These are phyloP conservation scores for Phialophora verrucosa DNA, from an alignment of 2,329 filamentous ascomycete genomes.

Conservation along the genomic window DNA sequence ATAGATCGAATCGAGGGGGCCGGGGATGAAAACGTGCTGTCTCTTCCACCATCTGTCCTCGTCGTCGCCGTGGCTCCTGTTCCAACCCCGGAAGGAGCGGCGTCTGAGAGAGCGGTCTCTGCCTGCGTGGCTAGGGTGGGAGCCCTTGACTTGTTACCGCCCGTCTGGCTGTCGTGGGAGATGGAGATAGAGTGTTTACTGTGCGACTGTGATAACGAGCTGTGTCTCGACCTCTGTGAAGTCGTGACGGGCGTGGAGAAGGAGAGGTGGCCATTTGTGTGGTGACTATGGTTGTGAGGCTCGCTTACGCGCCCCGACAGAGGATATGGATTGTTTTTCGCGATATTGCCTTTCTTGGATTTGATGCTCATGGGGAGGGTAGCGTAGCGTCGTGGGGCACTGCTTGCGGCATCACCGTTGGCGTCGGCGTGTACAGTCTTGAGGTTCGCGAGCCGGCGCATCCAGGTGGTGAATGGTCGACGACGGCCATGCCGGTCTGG, in stretches of 20 bases:
- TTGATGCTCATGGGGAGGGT: constrained; percentile 31
- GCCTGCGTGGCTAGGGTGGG: constrained; percentile 84
- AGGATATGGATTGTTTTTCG: constrained; percentile 90
- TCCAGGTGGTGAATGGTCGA: constrained; percentile 88
- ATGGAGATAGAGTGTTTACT: constrained; percentile 67
- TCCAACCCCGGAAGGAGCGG: constrained; percentile 78
- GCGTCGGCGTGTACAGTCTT: constrained; percentile 72
- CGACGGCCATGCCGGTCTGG: constrained; percentile 75
- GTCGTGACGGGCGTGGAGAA: constrained; percentile 56
- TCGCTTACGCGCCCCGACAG: constrained; percentile 65
- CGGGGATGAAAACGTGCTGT: constrained; percentile 69
- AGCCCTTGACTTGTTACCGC: constrained; percentile 69
- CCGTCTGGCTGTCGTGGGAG: constrained; percentile 64
- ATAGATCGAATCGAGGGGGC: constrained; percentile 69
- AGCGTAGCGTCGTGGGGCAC: constrained; percentile 34
- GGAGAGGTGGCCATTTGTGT: constrained; percentile 57
- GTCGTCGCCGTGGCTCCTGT: constrained; percentile 69
- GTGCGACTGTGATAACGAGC: constrained; percentile 60
- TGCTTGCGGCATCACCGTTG: constrained; percentile 38
- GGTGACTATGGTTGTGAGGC: constrained; percentile 44
- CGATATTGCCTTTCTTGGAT: constrained; percentile 64
- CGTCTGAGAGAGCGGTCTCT: constrained; percentile 75
- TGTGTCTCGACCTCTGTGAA: constrained; percentile 60
- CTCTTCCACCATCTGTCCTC: constrained; percentile 70
- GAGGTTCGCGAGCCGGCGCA: constrained; percentile 89